Base-by-base conservation (phyloP, 1,284 basidiomycete genomes). In the Vanrija sp. region DNA sequence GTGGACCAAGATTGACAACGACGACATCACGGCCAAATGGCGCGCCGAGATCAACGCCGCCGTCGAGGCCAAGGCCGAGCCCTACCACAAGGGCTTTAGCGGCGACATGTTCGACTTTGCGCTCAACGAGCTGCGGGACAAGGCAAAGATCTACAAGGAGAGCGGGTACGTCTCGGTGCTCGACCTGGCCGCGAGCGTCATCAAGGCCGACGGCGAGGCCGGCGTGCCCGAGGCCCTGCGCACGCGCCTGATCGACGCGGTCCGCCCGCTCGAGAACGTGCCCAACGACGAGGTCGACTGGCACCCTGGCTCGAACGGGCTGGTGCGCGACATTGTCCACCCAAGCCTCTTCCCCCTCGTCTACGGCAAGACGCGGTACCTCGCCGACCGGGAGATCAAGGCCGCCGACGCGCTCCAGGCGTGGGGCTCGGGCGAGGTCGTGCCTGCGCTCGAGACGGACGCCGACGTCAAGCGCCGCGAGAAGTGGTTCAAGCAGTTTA, bases 271-370 rank as follows among this genome's bases (percentile, higher is more conserved):
- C 31, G 48, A 50, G 35, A 23, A 36, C 22, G 22, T 25, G 6
- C 23, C 41, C 10, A 27, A 18, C 15, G 41, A 42, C 9, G 8
- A 35, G 20, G 18, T 8, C 10, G 48, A 50, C 35, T 43, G 48
- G 41, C 42, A 44, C 18, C 41, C 41, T 0, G 48, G 48, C 20
- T 22, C 18, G 19, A 16, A 42, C 27, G 42, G 15, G 8, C 19
- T 23, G 20, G 48, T 50, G 20, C 48, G 22, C 23, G 48, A 50
- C 48, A 41, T 50, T 41, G 35, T 50, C 16, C 41, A 50, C 48
- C 48, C 48, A 4, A 37, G 31, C 8, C 48, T 50, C n/a, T 50
- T 27, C 31, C 48, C 48, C 6, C 35, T 50, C 9, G 48, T 50
- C 16, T 50, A 50, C 20, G 48, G 48, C 42, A 43, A 38, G 25